Base-by-base conservation (phyloP, 225 moss, liverwort and hornwort genomes). In the Bryum argenteum region DNA sequence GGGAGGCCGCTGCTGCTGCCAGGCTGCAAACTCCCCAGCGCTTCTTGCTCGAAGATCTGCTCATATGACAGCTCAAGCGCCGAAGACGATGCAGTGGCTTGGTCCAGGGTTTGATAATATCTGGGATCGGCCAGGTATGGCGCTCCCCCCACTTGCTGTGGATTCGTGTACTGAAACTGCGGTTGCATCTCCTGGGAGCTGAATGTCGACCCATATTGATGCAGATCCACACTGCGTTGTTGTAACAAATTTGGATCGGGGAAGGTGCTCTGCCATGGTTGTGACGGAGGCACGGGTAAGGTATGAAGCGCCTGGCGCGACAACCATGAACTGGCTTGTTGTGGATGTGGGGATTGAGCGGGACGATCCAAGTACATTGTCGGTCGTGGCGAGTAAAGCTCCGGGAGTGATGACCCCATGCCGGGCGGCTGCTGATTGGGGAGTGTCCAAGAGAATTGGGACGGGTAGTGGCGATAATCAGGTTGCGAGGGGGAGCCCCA, bases 41-140 rank as follows among this genome's bases (percentile, higher is more conserved):
- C 60, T 41, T 61, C 71, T 74, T 87, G 81, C 66, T 78, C 83
- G 23, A 87, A 87, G 44, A 87, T 87, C 40, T 87, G 87, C 48
- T 87, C 87, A 51, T 78, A 81, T 4, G 87, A 87, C 22, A 87
- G 75, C 71, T 84, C 87, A 3, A 77, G 1, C 19, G 56, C 59
- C 22, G 75, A 72, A 47, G 63, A 47, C 23, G 53, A 51, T 22
- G 47, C 67, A 1, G 55, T 15, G 14, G 39, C 44, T 21, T 63
- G 63, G 17, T 11, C 48, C 3, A 54, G 69, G 0, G 39, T 47
- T 0, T 71, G 75, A 3, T 62, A 70, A 33, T 60, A 60, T 13
- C 74, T 54, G 1, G 61, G 66, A 40, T 73, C 63, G 1, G 71
- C 62, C n/a, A 63, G 21, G 17, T 54, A 75, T 22, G 64, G 17